Conservation (phyloP, 345 rosid species). For the Eucalyptus camaldulensis region DNA sequence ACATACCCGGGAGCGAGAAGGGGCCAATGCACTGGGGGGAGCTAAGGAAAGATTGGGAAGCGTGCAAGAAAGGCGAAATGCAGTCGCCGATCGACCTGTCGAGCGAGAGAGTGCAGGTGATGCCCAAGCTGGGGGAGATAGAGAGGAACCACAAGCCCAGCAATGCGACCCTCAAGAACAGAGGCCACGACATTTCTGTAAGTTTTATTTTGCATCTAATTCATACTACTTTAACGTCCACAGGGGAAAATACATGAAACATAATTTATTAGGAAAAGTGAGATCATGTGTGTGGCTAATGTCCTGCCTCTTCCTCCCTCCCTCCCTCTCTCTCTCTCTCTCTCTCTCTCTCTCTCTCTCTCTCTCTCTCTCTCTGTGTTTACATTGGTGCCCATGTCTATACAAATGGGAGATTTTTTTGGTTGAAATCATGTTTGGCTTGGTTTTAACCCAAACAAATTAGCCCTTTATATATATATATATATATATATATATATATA, state of each 20-base stretch:
- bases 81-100: constrained; percentile 31
- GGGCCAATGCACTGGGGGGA: constrained; percentile 49
- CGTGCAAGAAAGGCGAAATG: constrained; percentile 17
- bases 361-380: too few relatives aligned
- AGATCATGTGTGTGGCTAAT: background rate
- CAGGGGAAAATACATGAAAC: background rate
- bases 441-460: background rate
- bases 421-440: background rate
- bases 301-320: background rate
- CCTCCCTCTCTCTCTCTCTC: background rate
- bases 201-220: background rate
- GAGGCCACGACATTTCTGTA: constrained; percentile 57
- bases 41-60: constrained; percentile 18
- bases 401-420: background rate
- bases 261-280: background rate
- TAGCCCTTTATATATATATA: background rate
- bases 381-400: background rate
- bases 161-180: constrained; percentile 25
- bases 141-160: constrained; percentile 9
- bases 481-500: too few relatives aligned
- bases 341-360: background rate
- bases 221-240: background rate
- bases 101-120: background rate
- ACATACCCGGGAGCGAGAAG: constrained; percentile 17
- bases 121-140: background rate